phyloP scores from a whole-genome alignment of 805 yeast genomes.

The Blastobotrys attinorum region DNA sequence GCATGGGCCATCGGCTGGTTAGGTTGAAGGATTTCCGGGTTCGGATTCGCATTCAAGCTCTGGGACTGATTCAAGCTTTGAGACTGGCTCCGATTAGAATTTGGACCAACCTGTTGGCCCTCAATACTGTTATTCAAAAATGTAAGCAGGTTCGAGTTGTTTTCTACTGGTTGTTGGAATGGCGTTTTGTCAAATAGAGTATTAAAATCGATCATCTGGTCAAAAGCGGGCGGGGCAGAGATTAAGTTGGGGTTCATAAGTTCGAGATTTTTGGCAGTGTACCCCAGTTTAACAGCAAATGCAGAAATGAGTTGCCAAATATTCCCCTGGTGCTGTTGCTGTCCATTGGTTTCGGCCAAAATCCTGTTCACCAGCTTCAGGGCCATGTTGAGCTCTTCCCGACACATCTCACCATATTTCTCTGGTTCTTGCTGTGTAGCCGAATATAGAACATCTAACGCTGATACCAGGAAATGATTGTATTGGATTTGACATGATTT shows the following conservation, averaged over 20 bases:
- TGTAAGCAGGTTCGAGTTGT: not conserved
- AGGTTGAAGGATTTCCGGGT: not conserved
- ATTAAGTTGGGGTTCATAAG: not conserved
- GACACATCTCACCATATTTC: constrained; percentile 12
- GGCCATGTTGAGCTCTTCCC: constrained; percentile 18
- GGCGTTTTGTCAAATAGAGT: not conserved
- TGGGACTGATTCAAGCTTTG: too few relatives aligned
- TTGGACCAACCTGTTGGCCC: too few relatives aligned
- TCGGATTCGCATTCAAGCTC: not conserved
- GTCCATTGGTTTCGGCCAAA: constrained; percentile 11
- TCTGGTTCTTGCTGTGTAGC: constrained; percentile 19
- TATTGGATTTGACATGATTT: constrained; percentile 20
- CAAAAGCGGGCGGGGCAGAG: not conserved
- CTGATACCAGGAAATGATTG: constrained; percentile 21
- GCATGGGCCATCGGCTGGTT: too few relatives aligned
- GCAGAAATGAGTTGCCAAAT: constrained; percentile 12
- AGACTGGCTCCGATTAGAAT: too few relatives aligned
- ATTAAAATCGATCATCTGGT: not conserved
- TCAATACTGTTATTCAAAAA: not conserved
- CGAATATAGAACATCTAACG: constrained; percentile 20
- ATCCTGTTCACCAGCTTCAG: constrained; percentile 15
- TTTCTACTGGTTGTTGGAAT: not conserved
- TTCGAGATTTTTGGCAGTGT: not conserved
- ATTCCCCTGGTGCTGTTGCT: constrained; percentile 8
- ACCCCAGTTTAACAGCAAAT: constrained; percentile 12